Conservation (phyloP, 2,329 filamentous ascomycete species). For the Elsinoe necatrix region DNA sequence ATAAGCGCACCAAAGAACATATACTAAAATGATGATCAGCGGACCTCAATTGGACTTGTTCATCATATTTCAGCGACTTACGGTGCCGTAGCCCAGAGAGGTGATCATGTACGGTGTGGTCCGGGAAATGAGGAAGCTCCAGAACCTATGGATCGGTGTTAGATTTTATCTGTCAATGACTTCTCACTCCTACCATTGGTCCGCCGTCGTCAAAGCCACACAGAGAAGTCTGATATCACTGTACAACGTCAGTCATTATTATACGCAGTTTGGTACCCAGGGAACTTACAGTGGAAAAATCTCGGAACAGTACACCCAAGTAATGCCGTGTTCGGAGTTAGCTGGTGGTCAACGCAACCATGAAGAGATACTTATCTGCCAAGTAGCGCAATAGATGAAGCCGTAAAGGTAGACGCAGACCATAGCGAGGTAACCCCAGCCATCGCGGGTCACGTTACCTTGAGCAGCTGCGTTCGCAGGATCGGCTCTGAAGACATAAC, state of each 20-base stretch:
- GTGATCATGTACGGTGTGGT: constrained; percentile 34
- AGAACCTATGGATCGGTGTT: constrained; percentile 30
- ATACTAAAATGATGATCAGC: constrained; percentile 15
- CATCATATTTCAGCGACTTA: not conserved
- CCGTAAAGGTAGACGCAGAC: constrained; percentile 49
- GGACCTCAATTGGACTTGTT: too few relatives aligned
- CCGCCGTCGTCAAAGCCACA: constrained; percentile 32
- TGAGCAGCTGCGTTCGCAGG: constrained; percentile 39
- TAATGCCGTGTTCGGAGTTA: constrained; percentile 32
- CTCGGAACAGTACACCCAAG: constrained; percentile 41
- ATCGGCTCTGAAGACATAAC: constrained; percentile 46
- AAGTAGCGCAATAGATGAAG: constrained; percentile 43
- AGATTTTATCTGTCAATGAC: not conserved
- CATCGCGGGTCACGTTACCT: constrained; percentile 37
- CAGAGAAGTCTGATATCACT: constrained; percentile 34
- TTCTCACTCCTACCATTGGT: not conserved
- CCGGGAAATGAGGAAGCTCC: constrained; percentile 34
- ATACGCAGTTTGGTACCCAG: too few relatives aligned
- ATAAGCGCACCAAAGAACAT: constrained; percentile 31
- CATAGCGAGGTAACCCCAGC: constrained; percentile 46
- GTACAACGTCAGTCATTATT: not conserved
- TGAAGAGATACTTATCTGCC: constrained; percentile 29
- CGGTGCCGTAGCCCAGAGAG: constrained; percentile 30
- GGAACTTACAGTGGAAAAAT: constrained; percentile 37
- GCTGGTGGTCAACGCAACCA: not conserved